Evolutionary conservation across 768 basidiomycete species (phyloP).

Genomic region (Cystofilobasidium capitatum): DNA sequence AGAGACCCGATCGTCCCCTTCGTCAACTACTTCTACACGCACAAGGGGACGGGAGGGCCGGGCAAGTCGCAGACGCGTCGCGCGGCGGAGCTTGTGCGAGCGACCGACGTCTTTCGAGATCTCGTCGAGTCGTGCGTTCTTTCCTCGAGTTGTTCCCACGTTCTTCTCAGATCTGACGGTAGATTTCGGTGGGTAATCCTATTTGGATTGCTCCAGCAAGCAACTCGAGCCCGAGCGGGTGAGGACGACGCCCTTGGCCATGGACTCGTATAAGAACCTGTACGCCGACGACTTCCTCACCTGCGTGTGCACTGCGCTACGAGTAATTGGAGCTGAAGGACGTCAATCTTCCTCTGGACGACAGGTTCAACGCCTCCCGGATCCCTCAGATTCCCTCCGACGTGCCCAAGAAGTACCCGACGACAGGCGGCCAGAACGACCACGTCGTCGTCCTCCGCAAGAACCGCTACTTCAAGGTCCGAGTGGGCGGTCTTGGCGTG

Average conservation of each 20-base stretch:
- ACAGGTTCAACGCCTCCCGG: constrained; percentile 79
- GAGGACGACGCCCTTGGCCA: constrained; percentile 66
- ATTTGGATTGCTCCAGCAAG: constrained; percentile 45
- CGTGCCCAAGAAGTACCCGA: constrained; percentile 66
- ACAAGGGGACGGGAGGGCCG: constrained; percentile 53
- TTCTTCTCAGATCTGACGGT: neutral
- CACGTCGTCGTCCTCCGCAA: constrained; percentile 85
- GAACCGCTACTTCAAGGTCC: constrained; percentile 79
- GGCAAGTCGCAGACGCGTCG: constrained; percentile 50
- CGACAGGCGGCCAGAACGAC: constrained; percentile 49
- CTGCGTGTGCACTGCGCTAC: neutral
- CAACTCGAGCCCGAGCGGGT: constrained; percentile 80
- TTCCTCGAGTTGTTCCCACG: neutral
- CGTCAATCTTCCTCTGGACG: neutral
- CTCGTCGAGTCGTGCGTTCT: constrained; percentile 64
- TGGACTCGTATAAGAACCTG: constrained; percentile 93
- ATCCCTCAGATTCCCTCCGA: constrained; percentile 77
- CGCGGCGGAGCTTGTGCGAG: constrained; percentile 75
- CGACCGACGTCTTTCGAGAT: constrained; percentile 71
- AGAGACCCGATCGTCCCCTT: constrained; percentile 81
- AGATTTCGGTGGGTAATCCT: neutral
- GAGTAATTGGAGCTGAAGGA: neutral
- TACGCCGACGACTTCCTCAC: constrained; percentile 39
- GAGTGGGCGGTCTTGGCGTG: constrained; percentile 56
- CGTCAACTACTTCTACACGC: constrained; percentile 92